These are phyloP conservation scores for Cryphonectria japonica DNA, from an alignment of 2,329 filamentous ascomycete genomes.

Conservation along the genomic window DNA sequence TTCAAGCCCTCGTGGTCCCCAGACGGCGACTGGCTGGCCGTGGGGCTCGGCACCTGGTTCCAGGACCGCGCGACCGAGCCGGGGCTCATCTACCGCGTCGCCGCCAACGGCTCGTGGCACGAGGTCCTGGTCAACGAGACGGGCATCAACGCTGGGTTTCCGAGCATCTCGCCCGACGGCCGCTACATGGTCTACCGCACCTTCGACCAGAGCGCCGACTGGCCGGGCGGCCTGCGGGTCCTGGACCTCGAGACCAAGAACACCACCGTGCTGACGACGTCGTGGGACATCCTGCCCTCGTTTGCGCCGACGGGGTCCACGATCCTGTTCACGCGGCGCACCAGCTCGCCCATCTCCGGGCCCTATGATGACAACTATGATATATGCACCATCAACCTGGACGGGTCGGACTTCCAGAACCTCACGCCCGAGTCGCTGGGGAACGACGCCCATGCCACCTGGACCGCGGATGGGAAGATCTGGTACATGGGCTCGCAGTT, in stretches of 20 bases:
- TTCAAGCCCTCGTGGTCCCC: slow-evolving; percentile 46
- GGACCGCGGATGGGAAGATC: slow-evolving; percentile 46
- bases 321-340: slow-evolving; percentile 45
- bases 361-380: slow-evolving; percentile 39
- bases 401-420: slow-evolving; percentile 42
- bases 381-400: slow-evolving; percentile 45
- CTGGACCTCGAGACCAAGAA: slow-evolving; percentile 35
- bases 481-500: slow-evolving; percentile 46
- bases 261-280: slow-evolving; percentile 37
- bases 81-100: slow-evolving; percentile 25
- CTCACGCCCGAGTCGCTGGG: slow-evolving; percentile 39
- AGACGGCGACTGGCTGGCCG: slow-evolving; percentile 42
- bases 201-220: slow-evolving; percentile 26
- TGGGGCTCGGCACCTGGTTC: slow-evolving; percentile 47
- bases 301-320: slow-evolving; percentile 43
- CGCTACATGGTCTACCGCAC: slow-evolving; percentile 42
- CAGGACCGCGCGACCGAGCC: slow-evolving; percentile 35
- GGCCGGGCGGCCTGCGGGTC: slow-evolving; percentile 39
- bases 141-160: slow-evolving; percentile 43
- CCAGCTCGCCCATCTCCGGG: slow-evolving; percentile 24
- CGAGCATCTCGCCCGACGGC: slow-evolving; percentile 43
- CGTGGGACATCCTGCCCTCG: slow-evolving; percentile 44
- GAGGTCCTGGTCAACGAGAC: slow-evolving; percentile 39
- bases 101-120: slow-evolving; percentile 12
- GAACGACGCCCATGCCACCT: slow-evolving; percentile 49